Percentiles rank a stretch among this genome's conserved stretches.
phyloP scores from a whole-genome alignment of 192 early-diverging fungal genomes.

The Entomortierella parvispora region DNA sequence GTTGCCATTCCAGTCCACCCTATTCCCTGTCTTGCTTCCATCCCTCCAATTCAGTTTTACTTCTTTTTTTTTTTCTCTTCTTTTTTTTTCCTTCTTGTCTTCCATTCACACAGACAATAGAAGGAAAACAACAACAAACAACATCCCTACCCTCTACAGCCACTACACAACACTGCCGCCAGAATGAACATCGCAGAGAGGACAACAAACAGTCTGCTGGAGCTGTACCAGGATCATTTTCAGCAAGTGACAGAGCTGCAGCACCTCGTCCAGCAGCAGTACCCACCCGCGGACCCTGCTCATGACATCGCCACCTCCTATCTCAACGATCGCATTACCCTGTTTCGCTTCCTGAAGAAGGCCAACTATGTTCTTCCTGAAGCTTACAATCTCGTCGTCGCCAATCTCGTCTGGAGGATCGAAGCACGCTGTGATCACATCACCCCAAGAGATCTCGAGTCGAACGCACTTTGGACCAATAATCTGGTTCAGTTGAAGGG shows the following conservation, averaged over 20 bases:
- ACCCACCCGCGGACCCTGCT: conserved; percentile 25
- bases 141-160: neutral
- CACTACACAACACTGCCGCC: too few species aligned
- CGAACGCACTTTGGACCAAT: conserved; percentile 40
- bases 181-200: conserved; percentile 38
- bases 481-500: conserved; percentile 31
- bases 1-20: neutral
- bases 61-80: too few species aligned
- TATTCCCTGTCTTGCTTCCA: too few species aligned
- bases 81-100: neutral
- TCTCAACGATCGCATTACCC: conserved; percentile 51
- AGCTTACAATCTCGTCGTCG: conserved; percentile 43
- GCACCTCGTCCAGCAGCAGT: conserved; percentile 48
- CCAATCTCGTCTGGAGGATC: conserved; percentile 44
- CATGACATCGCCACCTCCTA: conserved; percentile 35
- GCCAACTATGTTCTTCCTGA: conserved; percentile 42
- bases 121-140: neutral
- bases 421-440: conserved; percentile 20
- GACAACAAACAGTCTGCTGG: conserved; percentile 31
- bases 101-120: neutral
- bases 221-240: conserved; percentile 37
- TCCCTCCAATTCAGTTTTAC: too few species aligned
- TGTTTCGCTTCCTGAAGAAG: conserved; percentile 53
- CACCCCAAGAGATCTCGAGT: conserved; percentile 29
- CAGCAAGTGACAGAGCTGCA: conserved; percentile 49